A percentile compares a stretch with the other conserved stretches of the same genome.
Evolutionary conservation across 495 filamentous ascomycete species (phyloP).

Genomic region (Aspergillus conjunctus): DNA sequence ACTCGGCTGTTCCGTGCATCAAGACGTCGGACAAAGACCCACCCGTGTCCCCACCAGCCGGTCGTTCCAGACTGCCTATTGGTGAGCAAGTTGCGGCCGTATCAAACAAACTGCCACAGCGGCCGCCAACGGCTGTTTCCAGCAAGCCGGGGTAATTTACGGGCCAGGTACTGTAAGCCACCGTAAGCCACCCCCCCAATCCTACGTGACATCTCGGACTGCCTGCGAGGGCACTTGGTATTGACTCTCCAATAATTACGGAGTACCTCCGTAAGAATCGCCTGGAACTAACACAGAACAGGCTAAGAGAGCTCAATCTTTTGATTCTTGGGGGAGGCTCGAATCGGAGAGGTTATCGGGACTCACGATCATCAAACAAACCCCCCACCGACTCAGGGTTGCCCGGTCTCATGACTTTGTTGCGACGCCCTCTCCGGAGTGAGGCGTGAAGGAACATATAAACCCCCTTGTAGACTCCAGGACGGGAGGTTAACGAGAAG

Average conservation of each 20-base stretch:
- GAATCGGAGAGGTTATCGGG: not conserved
- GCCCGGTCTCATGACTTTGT: constrained; percentile 1
- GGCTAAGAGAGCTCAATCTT: not conserved
- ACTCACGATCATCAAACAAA: not conserved
- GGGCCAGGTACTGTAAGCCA: not conserved
- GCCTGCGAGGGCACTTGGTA: constrained; percentile 1
- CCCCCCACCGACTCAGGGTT: not conserved
- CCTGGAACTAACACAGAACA: not conserved
- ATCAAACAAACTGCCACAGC: not conserved
- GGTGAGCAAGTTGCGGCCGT: not conserved
- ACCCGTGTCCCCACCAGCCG: not conserved
- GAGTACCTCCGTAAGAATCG: not conserved
- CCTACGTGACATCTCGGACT: not conserved
- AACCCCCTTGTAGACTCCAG: not conserved
- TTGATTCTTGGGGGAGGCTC: not conserved
- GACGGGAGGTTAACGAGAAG: not conserved
- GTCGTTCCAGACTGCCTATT: not conserved
- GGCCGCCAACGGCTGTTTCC: not conserved
- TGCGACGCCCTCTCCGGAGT: not conserved
- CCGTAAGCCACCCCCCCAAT: not conserved
- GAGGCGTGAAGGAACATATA: not conserved
- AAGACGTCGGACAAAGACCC: not conserved
- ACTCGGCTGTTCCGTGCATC: not conserved
- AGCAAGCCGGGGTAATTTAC: constrained; percentile 6
- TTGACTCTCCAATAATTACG: not conserved